These are phyloP conservation scores for Debaryomyces castellii DNA, from an alignment of 805 yeast species.

Conservation along the genomic window DNA sequence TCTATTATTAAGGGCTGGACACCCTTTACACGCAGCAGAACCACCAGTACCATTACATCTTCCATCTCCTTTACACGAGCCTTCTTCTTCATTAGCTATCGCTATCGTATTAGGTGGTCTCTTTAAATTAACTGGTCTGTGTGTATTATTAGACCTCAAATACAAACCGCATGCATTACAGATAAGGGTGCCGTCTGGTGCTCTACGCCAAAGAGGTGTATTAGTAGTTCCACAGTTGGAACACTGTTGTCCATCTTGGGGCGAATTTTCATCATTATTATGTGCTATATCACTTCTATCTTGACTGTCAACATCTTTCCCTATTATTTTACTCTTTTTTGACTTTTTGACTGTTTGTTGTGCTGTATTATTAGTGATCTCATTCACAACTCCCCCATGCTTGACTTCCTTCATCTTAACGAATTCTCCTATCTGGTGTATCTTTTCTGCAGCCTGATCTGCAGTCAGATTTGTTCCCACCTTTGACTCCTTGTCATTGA, in stretches of 20 bases:
- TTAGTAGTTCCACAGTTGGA: conserved; percentile 56
- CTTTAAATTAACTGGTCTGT: conserved; percentile 65
- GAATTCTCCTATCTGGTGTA: neutral
- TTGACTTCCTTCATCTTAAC: neutral
- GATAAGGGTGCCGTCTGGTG: conserved; percentile 54
- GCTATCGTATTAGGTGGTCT: conserved; percentile 53
- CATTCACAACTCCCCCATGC: neutral
- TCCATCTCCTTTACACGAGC: conserved; percentile 74
- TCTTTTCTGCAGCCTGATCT: too few relatives aligned
- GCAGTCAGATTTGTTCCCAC: too few relatives aligned
- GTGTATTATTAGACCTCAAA: conserved; percentile 57
- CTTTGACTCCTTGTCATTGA: too few relatives aligned
- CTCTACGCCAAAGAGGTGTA: conserved; percentile 60
- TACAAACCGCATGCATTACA: conserved; percentile 65
- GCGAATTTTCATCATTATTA: neutral
- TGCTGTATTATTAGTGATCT: neutral
- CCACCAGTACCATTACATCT: conserved; percentile 90
- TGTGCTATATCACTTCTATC: neutral
- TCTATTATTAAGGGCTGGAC: conserved; percentile 81
- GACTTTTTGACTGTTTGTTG: neutral
- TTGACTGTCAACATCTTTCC: neutral
- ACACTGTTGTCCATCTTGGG: conserved; percentile 43
- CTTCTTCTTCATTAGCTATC: conserved; percentile 39
- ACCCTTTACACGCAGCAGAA: conserved; percentile 71
- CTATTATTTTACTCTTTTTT: neutral